Conservation (phyloP, 352 stramenopile species). For the Poterioochromonas sp. region DNA sequence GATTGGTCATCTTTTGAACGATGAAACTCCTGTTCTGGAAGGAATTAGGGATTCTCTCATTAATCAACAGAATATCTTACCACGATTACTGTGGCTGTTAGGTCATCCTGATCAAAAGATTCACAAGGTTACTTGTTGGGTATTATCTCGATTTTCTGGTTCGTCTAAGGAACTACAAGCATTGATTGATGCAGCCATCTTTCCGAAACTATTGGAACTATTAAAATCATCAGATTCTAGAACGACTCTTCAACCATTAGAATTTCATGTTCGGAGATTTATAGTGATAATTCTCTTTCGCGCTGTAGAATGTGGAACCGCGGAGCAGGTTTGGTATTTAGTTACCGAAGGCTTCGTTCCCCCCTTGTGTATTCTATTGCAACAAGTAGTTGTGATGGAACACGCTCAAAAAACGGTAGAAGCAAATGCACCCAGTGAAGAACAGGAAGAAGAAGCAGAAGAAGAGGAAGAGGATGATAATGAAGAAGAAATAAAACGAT, state of each 20-base stretch:
- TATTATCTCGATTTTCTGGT: constrained; percentile 97
- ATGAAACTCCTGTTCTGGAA: constrained; percentile 97
- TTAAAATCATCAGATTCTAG: too few species aligned
- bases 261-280: too few species aligned
- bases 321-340: constrained; percentile 86
- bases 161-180: constrained; percentile 97
- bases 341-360: constrained; percentile 90
- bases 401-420: too few species aligned
- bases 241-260: too few species aligned
- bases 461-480: too few species aligned
- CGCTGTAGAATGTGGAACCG: too few species aligned
- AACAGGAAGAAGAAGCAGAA: too few species aligned
- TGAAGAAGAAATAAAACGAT: too few species aligned
- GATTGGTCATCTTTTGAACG: constrained; percentile 97
- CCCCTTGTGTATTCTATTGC: constrained; percentile 81
- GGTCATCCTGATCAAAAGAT: constrained; percentile 92
- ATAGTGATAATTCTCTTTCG: too few species aligned
- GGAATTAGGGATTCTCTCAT: too few species aligned
- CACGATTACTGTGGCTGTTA: constrained; percentile 82
- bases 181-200: constrained; percentile 92
- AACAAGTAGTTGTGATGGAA: too few species aligned
- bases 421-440: too few species aligned
- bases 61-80: constrained; percentile 91
- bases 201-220: constrained; percentile 89
- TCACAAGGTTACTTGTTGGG: constrained; percentile 98